Base-by-base conservation (phyloP, 2,329 filamentous ascomycete species). In the Mycocentrospora acerina region DNA sequence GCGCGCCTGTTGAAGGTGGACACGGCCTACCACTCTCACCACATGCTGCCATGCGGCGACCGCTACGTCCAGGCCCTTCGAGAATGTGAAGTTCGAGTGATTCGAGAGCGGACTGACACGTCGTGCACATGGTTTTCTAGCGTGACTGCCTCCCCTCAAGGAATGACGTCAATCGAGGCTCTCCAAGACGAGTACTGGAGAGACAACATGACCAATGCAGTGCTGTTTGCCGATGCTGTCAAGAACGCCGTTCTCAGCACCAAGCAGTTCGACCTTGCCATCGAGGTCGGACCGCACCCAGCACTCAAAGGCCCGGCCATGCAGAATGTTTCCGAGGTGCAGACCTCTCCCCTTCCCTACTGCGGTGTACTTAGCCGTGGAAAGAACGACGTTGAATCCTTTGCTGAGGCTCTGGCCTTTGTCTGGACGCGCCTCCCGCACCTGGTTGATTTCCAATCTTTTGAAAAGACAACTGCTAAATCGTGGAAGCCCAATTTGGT, bases 1-100 rank as follows among this genome's bases (percentile, higher is more conserved):
- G n/a, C n/a, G n/a, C n/a, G n/a, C n/a, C 6, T 18, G 6, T 41
- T 64, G 1, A 41, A 45, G 6, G 54, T 63, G 4, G 46, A 60
- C 1, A 42, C 37, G 26, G 59, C 60, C 2, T 65, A 64, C 31
- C 60, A 65, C 37, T 65, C 60, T 5, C 31, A 48, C 16, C 52
- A 59, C 14, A 63, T 64, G 55, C 7, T 16, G 1, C 38, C 28
- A 3, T 9, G 55, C 15, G 47, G 39, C 11, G 19, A 37, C 1
- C 33, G 35, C 3, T 59, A 57, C n/a, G n/a, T n/a, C 29, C 17
- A 25, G 2, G 11, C 8, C 10, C 17, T 43, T 30, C n/a, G n/a
- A n/a, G n/a, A n/a, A n/a, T n/a, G n/a, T n/a, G n/a, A n/a, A n/a
- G n/a, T n/a, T n/a, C n/a, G n/a, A n/a, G n/a, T n/a, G n/a, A n/a